Evolutionary conservation across 78 protist genomes (phyloP).

Genomic region (Corallochytrium limacisporum): DNA sequence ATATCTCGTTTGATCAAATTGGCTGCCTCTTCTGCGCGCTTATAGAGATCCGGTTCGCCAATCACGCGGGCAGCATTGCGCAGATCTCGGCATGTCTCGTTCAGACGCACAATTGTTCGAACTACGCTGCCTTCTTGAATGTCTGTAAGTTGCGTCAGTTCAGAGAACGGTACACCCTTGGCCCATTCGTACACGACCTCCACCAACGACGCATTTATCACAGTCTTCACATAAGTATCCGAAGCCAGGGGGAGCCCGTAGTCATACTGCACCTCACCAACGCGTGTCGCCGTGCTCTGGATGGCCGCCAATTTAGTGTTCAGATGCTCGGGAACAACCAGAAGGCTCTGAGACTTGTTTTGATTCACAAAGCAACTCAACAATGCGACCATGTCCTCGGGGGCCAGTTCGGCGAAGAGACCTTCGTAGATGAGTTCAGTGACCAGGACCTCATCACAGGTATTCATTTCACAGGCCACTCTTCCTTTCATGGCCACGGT

Average conservation of each 20-base stretch:
- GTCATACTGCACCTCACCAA: slow-evolving; percentile 1
- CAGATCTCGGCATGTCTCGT: slow-evolving; percentile 67
- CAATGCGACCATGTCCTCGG: slow-evolving; percentile 57
- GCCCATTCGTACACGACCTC: slow-evolving; percentile 88
- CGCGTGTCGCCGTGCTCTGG: not conserved
- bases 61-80: slow-evolving; percentile 76
- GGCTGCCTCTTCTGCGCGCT: slow-evolving; percentile 51
- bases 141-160: slow-evolving; percentile 57
- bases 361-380: slow-evolving; percentile 51
- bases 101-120: slow-evolving; percentile 67
- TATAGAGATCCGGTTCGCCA: slow-evolving; percentile 71
- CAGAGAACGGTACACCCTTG: slow-evolving; percentile 29
- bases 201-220: slow-evolving; percentile 18
- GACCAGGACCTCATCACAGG: slow-evolving; percentile 57
- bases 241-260: slow-evolving; percentile 27
- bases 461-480: slow-evolving; percentile 64
- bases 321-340: not conserved
- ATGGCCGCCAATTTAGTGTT: not conserved
- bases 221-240: not conserved
- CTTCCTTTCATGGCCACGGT: slow-evolving; percentile 66
- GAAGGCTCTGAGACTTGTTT: slow-evolving; percentile 32
- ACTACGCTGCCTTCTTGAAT: slow-evolving; percentile 70
- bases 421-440: slow-evolving; percentile 77
- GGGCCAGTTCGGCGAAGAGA: slow-evolving; percentile 38
- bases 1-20: slow-evolving; percentile 73